A percentile compares a stretch with the other conserved stretches of the same genome.
phyloP scores from a whole-genome alignment of 257 asterid species.

The Nicotiana otophora region DNA sequence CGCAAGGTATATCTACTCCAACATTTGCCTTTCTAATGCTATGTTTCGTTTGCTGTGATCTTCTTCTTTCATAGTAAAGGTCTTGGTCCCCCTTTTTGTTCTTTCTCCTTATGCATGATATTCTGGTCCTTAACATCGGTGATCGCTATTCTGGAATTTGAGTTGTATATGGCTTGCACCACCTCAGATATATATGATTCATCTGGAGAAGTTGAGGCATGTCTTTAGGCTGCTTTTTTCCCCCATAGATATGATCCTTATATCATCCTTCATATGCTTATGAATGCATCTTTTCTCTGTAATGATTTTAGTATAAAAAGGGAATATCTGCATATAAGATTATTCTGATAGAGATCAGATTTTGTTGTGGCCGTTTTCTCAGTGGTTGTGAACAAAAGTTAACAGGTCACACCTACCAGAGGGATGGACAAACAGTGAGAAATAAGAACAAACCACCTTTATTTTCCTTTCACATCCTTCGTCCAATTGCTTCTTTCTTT shows the following conservation, averaged over 20 bases:
- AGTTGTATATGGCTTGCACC: too few relatives aligned
- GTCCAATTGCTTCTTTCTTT: not conserved
- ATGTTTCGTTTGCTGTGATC: not conserved
- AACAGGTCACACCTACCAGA: not conserved
- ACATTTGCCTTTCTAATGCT: not conserved
- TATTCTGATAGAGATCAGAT: not conserved
- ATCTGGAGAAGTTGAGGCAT: too few relatives aligned
- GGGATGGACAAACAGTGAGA: not conserved
- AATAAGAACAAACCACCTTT: not conserved
- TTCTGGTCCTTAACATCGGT: not conserved
- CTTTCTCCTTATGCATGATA: not conserved
- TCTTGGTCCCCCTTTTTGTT: not conserved
- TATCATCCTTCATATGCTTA: not conserved
- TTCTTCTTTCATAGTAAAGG: not conserved
- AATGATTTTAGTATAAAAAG: not conserved
- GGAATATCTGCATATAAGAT: not conserved
- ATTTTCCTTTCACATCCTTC: not conserved
- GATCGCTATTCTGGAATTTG: too few relatives aligned
- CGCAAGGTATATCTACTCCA: slow-evolving; percentile 44
- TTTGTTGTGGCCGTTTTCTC: not conserved
- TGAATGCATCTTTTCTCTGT: not conserved
- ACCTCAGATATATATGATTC: too few relatives aligned
- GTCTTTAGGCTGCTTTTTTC: too few relatives aligned
- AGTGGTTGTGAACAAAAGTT: not conserved
- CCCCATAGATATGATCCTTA: too few relatives aligned